phyloP scores from a whole-genome alignment of 140 eudicot genomes.

The Stevia rebaudiana region DNA sequence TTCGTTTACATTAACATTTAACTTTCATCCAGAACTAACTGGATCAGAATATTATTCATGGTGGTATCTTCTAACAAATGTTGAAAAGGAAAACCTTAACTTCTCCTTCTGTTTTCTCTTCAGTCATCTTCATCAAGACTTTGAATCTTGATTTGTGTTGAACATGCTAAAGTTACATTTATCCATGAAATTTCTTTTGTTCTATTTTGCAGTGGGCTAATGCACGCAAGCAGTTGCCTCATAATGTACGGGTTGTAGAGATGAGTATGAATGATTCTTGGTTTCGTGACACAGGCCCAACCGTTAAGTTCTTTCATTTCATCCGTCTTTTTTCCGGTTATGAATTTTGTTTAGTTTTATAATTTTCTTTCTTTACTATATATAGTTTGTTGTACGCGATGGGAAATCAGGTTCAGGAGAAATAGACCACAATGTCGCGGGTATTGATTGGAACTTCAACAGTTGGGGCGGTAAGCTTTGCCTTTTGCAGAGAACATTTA shows the following conservation, averaged over 20 bases:
- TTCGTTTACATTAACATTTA: too few relatives aligned
- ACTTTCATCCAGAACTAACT: too few relatives aligned
- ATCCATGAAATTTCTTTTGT: neutral
- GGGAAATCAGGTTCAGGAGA: slow-evolving; percentile 28
- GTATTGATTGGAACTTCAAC: slow-evolving; percentile 91
- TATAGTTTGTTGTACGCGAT: slow-evolving; percentile 65
- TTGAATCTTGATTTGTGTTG: neutral
- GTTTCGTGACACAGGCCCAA: slow-evolving; percentile 95
- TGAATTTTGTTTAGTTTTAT: neutral
- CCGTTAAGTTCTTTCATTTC: slow-evolving; percentile 42
- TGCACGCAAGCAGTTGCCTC: slow-evolving; percentile 69
- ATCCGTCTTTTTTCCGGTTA: neutral
- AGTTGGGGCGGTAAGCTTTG: slow-evolving; percentile 94
- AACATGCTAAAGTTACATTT: neutral
- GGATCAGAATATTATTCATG: too few relatives aligned
- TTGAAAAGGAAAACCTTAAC: neutral
- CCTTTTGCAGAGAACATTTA: neutral
- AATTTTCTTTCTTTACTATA: neutral
- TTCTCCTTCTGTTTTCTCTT: neutral
- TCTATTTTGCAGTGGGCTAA: slow-evolving; percentile 58
- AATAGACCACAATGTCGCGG: slow-evolving; percentile 44
- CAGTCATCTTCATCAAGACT: neutral
- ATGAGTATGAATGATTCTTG: slow-evolving; percentile 97
- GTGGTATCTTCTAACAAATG: neutral
- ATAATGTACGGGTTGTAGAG: slow-evolving; percentile 74